Evolutionary conservation across 1,139 yeast genomes (phyloP).

Genomic region (Ogataea hybrid): DNA sequence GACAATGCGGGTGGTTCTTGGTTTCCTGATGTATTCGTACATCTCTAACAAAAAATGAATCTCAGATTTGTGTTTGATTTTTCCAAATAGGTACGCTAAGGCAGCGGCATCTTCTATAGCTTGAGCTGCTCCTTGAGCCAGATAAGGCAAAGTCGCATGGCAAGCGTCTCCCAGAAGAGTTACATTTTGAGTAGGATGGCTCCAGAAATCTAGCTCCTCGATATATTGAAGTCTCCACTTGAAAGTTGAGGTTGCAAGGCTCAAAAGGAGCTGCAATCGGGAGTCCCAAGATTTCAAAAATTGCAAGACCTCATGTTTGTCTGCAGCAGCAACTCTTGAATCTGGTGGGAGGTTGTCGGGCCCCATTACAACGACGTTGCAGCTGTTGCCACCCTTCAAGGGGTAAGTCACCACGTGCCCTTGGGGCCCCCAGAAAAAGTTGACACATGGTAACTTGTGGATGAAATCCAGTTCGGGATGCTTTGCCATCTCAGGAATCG

Average conservation of each 20-base stretch:
- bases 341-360: constrained; percentile 32
- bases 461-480: constrained; percentile 31
- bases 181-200: constrained; percentile 24
- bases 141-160: constrained; percentile 42
- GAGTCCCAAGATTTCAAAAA: constrained; percentile 36
- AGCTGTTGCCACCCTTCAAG: constrained; percentile 28
- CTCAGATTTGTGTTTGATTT: constrained; percentile 18
- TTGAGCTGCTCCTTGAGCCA: constrained; percentile 42
- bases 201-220: constrained; percentile 32
- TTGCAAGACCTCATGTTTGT: constrained; percentile 30
- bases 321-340: constrained; percentile 26
- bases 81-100: constrained; percentile 23
- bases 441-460: constrained; percentile 32
- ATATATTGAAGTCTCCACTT: constrained; percentile 36
- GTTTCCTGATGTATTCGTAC: constrained; percentile 31
- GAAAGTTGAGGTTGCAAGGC: constrained; percentile 25
- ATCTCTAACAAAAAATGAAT: constrained; percentile 20
- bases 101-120: constrained; percentile 37
- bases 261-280: constrained; percentile 26
- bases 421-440: constrained; percentile 37
- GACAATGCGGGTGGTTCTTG: constrained; percentile 33
- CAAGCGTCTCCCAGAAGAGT: constrained; percentile 40
- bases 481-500: constrained; percentile 25
- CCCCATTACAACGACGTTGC: constrained; percentile 28
- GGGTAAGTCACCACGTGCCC: constrained; percentile 36